Conservation (phyloP, 192 early-diverging fungal species). For the Backusella australiensis region DNA sequence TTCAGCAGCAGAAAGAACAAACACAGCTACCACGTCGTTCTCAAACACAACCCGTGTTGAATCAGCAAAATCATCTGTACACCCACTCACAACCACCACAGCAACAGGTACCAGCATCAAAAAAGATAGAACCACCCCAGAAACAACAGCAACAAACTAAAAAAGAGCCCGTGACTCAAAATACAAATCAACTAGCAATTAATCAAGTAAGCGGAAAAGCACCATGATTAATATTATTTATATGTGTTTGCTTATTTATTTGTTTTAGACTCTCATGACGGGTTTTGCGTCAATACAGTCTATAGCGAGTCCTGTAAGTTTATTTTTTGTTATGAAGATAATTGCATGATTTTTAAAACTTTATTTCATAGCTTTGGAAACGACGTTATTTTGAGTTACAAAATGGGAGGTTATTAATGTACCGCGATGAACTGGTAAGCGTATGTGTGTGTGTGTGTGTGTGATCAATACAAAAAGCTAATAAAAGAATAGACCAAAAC, state of each 20-base stretch:
- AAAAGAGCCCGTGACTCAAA: slow-evolving; percentile 33
- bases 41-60: slow-evolving; percentile 5
- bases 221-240: neutral
- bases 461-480: neutral
- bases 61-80: neutral
- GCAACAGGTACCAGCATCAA: slow-evolving; percentile 10
- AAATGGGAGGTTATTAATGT: slow-evolving; percentile 46
- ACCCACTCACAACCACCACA: neutral
- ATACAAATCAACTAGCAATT: slow-evolving; percentile 31
- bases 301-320: slow-evolving; percentile 25
- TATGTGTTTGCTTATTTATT: slow-evolving; percentile 22
- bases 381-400: slow-evolving; percentile 58
- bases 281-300: slow-evolving; percentile 35
- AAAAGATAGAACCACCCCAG: neutral
- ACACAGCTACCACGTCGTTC: slow-evolving; percentile 19
- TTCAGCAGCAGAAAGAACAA: slow-evolving; percentile 11
- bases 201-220: slow-evolving; percentile 33
- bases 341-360: neutral
- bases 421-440: slow-evolving; percentile 43
- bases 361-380: slow-evolving; percentile 49
- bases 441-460: neutral
- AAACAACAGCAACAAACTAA: slow-evolving; percentile 22
- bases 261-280: slow-evolving; percentile 15
- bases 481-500: slow-evolving; percentile 9
- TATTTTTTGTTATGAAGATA: neutral